A percentile compares a stretch with the other conserved stretches of the same genome.
These are phyloP conservation scores for Penicillium coprophilum DNA, from an alignment of 495 filamentous ascomycete genomes.

Conservation along the genomic window DNA sequence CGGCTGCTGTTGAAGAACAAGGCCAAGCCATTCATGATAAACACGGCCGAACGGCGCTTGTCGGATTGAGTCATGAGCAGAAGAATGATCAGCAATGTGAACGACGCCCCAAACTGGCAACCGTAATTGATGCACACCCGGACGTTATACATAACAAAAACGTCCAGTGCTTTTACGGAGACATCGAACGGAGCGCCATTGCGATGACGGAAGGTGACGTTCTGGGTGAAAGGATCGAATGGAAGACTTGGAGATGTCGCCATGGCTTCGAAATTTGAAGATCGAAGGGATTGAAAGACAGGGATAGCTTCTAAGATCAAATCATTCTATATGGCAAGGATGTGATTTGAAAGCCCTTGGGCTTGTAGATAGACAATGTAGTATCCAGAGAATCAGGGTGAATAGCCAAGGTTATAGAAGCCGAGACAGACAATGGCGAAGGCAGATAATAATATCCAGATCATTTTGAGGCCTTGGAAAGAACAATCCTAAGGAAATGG, in stretches of 20 bases:
- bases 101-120: conserved; percentile 69
- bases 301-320: not conserved
- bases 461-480: conserved; percentile 1
- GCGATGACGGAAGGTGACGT: conserved; percentile 49
- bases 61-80: conserved; percentile 60
- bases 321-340: not conserved
- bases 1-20: conserved; percentile 61
- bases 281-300: not conserved
- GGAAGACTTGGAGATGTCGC: conserved; percentile 8
- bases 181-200: conserved; percentile 56
- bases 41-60: conserved; percentile 61
- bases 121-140: conserved; percentile 67
- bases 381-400: conserved; percentile 9
- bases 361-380: not conserved
- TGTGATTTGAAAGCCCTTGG: not conserved
- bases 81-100: conserved; percentile 65
- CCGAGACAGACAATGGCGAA: conserved; percentile 13
- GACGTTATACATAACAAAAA: conserved; percentile 49
- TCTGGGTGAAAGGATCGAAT: conserved; percentile 61
- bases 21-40: conserved; percentile 62
- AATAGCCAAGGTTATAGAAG: not conserved
- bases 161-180: conserved; percentile 48
- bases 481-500: conserved; percentile 29
- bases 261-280: not conserved
- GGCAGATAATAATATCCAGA: not conserved